Percentiles rank a stretch among this genome's conserved stretches.
Evolutionary conservation across 805 yeast genomes (phyloP).

Genomic region (Kuraishia piskuri): DNA sequence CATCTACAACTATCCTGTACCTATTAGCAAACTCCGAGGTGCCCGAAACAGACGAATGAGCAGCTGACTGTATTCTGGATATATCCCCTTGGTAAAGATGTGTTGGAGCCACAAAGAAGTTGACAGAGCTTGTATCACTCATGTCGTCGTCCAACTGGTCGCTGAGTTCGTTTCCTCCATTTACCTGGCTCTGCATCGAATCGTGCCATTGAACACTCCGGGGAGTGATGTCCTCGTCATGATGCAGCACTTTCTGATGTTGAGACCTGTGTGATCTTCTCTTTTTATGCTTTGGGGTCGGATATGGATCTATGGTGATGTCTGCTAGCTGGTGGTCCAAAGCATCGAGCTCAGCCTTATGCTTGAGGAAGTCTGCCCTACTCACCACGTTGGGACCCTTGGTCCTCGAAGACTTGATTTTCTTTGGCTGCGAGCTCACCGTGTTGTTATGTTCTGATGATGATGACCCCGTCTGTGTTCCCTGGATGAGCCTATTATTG

Average conservation of each 20-base stretch:
- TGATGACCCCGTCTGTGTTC: not conserved
- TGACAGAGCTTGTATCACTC: not conserved
- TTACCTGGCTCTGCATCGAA: not conserved
- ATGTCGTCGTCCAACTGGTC: not conserved
- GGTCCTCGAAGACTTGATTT: not conserved
- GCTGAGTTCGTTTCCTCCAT: not conserved
- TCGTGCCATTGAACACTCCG: not conserved
- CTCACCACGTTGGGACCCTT: not conserved
- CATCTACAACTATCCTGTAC: not conserved
- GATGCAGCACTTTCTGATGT: not conserved
- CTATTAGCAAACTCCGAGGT: not conserved
- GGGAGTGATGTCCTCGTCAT: not conserved
- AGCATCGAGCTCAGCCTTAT: not conserved
- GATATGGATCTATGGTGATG: not conserved
- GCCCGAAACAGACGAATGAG: not conserved
- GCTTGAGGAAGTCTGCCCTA: not conserved
- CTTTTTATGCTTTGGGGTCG: not conserved
- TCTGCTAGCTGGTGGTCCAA: not conserved
- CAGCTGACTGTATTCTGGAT: not conserved
- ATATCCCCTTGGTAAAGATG: not conserved
- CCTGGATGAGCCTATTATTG: not conserved
- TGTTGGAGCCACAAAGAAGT: not conserved
- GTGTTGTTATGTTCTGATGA: not conserved
- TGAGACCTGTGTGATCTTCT: not conserved
- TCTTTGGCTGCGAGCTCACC: no score